phyloP scores from a whole-genome alignment of 257 asterid genomes.

The Solanum corneliomulleri region DNA sequence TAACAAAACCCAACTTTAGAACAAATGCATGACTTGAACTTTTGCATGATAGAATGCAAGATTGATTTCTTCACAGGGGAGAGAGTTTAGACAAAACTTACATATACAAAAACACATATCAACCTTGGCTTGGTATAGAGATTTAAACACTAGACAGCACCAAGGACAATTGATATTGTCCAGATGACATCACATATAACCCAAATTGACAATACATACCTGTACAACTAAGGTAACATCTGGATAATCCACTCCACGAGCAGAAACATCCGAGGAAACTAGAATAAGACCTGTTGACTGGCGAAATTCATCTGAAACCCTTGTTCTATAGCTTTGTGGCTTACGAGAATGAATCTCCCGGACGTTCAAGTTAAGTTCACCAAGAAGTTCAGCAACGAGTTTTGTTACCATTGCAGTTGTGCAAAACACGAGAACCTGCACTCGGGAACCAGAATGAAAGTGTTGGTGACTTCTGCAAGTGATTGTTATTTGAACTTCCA shows the following conservation, averaged over 20 bases:
- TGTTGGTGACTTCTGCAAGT: not conserved
- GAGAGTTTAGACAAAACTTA: not conserved
- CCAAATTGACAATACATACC: constrained; percentile 28
- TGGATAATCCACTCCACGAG: constrained; percentile 98
- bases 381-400: constrained; percentile 81
- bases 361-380: constrained; percentile 75
- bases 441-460: not conserved
- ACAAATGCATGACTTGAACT: not conserved
- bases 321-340: constrained; percentile 83
- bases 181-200: not conserved
- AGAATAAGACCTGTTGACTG: constrained; percentile 92
- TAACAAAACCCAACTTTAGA: not conserved
- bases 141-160: not conserved
- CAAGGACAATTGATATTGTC: not conserved
- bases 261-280: constrained; percentile 95
- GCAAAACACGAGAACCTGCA: constrained; percentile 89
- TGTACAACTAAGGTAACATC: constrained; percentile 87
- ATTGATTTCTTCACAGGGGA: not conserved
- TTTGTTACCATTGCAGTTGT: constrained; percentile 97
- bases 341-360: constrained; percentile 94
- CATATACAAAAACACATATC: not conserved
- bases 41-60: not conserved
- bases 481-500: not conserved
- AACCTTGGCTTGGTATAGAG: not conserved
- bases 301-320: constrained; percentile 85